Evolutionary conservation across 2,329 filamentous ascomycete genomes (phyloP).

Genomic region (Plectosphaerella cucumerina): DNA sequence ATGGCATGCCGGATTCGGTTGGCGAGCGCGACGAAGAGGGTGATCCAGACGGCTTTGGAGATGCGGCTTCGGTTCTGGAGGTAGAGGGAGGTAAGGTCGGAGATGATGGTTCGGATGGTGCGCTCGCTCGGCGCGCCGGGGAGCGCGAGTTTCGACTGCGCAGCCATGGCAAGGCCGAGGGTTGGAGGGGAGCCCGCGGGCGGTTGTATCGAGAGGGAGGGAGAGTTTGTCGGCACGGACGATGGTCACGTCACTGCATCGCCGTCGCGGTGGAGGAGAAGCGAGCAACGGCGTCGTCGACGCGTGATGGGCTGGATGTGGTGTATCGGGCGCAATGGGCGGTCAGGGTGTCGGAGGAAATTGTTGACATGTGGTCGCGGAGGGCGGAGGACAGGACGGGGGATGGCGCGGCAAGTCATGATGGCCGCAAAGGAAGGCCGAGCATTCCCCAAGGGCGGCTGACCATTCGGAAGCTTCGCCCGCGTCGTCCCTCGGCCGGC

Average conservation of each 20-base stretch:
- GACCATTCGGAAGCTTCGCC: background rate
- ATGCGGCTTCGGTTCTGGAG: constrained; percentile 76
- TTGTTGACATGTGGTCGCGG: background rate
- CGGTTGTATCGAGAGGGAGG: background rate
- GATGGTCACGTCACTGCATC: constrained; percentile 2
- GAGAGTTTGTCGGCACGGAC: background rate
- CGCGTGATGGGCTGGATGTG: background rate
- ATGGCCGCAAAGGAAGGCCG: background rate
- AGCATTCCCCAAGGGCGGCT: background rate
- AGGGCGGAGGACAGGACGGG: background rate
- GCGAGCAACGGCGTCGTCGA: background rate
- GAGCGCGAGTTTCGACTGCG: constrained; percentile 67
- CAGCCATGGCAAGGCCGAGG: constrained; percentile 56
- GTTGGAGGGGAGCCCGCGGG: constrained; percentile 5
- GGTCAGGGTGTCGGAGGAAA: background rate
- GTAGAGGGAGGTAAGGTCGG: constrained; percentile 68
- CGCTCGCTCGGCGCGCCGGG: constrained; percentile 47
- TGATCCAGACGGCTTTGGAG: constrained; percentile 78
- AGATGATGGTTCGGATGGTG: constrained; percentile 61
- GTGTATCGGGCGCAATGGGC: background rate
- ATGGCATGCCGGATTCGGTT: constrained; percentile 91
- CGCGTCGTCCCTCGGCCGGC: background rate
- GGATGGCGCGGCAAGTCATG: too few relatives aligned
- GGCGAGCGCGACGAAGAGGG: constrained; percentile 72
- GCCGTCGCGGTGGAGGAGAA: background rate